phyloP scores from a whole-genome alignment of 1,284 basidiomycete genomes.

The Coriolopsis trogii region DNA sequence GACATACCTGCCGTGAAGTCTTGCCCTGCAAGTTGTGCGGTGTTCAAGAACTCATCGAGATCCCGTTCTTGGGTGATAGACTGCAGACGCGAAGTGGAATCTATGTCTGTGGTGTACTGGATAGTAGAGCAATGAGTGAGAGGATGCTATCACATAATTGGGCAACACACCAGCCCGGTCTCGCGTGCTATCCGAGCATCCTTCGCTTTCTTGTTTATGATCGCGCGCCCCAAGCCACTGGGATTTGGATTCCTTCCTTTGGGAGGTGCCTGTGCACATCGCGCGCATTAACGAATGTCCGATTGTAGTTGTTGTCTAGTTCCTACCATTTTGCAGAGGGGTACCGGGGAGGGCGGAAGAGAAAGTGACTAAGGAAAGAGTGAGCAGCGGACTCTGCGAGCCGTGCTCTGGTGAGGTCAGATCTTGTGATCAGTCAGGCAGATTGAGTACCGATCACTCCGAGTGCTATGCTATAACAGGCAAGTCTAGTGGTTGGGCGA shows the following conservation, averaged over 20 bases:
- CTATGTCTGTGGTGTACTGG: constrained; percentile 82
- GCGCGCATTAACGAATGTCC: too few species aligned
- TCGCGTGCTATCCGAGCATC: constrained; percentile 76
- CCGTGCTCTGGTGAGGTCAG: constrained; percentile 10
- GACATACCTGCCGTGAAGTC: constrained; percentile 94
- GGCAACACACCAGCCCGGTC: constrained; percentile 70
- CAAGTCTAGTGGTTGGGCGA: constrained; percentile 5
- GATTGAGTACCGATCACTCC: constrained; percentile 16
- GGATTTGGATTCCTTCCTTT: constrained; percentile 61
- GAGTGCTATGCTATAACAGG: constrained; percentile 1
- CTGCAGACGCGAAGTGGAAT: constrained; percentile 71
- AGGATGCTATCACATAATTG: neutral
- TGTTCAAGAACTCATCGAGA: constrained; percentile 95
- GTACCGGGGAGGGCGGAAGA: neutral
- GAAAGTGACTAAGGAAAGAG: neutral
- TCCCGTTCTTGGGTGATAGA: constrained; percentile 97
- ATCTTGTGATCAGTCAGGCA: constrained; percentile 15
- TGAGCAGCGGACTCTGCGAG: neutral
- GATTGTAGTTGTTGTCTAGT: too few species aligned
- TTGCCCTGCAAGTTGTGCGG: constrained; percentile 91
- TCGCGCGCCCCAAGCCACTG: constrained; percentile 86
- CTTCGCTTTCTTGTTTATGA: constrained; percentile 87
- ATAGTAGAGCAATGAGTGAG: constrained; percentile 1
- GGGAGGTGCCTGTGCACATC: constrained; percentile 36
- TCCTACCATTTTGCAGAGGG: too few species aligned